Conservation (phyloP, 2,329 filamentous ascomycete genomes). For the Lachnellula hyalina region DNA sequence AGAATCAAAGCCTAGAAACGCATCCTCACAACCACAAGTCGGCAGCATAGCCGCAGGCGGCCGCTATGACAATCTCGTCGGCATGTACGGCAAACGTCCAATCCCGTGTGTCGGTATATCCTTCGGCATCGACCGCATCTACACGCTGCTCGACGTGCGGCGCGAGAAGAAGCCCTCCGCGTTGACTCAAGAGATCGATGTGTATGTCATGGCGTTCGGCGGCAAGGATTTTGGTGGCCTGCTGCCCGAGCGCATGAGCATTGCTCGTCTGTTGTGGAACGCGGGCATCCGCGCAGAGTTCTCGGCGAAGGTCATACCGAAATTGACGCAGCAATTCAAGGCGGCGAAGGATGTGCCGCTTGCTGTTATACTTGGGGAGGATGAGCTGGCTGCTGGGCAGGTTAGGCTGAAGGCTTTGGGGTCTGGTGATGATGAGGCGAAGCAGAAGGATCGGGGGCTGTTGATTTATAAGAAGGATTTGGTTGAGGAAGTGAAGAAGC, state of each 20-base stretch:
- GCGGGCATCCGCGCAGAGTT: conserved; percentile 87
- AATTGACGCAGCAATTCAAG: conserved; percentile 82
- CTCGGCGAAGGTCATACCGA: conserved; percentile 83
- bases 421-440: conserved; percentile 53
- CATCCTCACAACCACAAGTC: conserved; percentile 62
- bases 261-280: conserved; percentile 71
- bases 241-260: conserved; percentile 73
- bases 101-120: conserved; percentile 84
- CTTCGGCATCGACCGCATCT: conserved; percentile 89
- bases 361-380: conserved; percentile 80
- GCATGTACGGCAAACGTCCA: conserved; percentile 81
- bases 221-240: conserved; percentile 43
- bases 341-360: conserved; percentile 80
- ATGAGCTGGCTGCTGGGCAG: conserved; percentile 74
- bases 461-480: conserved; percentile 59
- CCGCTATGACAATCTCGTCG: conserved; percentile 84
- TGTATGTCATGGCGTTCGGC: conserved; percentile 68
- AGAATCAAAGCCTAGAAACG: too few relatives aligned
- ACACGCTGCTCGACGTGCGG: conserved; percentile 43
- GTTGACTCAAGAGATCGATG: conserved; percentile 71
- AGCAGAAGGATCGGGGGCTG: conserved; percentile 80
- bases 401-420: conserved; percentile 81
- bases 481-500: conserved; percentile 52
- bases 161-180: conserved; percentile 5
- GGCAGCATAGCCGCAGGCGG: conserved; percentile 86